Evolutionary conservation across 2,329 filamentous ascomycete species (phyloP).

Genomic region (Cordyceps cateniannulata): DNA sequence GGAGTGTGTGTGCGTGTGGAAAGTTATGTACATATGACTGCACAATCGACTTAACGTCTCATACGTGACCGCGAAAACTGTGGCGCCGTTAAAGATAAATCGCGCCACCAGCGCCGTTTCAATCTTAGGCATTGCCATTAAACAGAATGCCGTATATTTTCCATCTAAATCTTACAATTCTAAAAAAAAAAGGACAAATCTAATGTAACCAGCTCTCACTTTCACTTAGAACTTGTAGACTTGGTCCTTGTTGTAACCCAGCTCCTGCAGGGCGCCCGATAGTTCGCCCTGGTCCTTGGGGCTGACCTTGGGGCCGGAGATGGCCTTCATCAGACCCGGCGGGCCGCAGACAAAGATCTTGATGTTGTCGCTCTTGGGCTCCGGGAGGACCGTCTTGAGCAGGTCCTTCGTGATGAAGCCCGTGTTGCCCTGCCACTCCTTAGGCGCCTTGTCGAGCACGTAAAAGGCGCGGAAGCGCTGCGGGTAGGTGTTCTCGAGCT

Average conservation of each 20-base stretch:
- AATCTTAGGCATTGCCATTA: not conserved
- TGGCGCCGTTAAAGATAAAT: not conserved
- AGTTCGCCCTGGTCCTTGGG: constrained; percentile 94
- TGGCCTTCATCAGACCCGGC: constrained; percentile 85
- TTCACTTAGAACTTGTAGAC: constrained; percentile 80
- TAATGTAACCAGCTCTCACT: not conserved
- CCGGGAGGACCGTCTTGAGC: constrained; percentile 88
- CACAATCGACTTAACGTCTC: not conserved
- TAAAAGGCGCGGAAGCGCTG: constrained; percentile 95
- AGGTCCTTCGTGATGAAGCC: constrained; percentile 87
- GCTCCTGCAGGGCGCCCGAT: constrained; percentile 70
- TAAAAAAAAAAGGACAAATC: not conserved
- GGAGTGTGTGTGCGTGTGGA: not conserved
- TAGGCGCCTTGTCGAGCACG: constrained; percentile 76
- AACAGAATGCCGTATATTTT: constrained; percentile 8
- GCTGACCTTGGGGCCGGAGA: constrained; percentile 84
- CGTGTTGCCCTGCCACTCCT: constrained; percentile 68
- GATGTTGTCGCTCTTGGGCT: constrained; percentile 85
- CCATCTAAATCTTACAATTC: constrained; percentile 8
- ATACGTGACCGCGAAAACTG: not conserved
- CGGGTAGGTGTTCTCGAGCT: constrained; percentile 92
- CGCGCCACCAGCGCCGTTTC: not conserved
- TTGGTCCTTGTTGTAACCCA: constrained; percentile 66
- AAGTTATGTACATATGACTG: not conserved
- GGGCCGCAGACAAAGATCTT: constrained; percentile 97